These are phyloP conservation scores for Trypanosoma lewisi DNA, from an alignment of 208 protist species.

Conservation along the genomic window DNA sequence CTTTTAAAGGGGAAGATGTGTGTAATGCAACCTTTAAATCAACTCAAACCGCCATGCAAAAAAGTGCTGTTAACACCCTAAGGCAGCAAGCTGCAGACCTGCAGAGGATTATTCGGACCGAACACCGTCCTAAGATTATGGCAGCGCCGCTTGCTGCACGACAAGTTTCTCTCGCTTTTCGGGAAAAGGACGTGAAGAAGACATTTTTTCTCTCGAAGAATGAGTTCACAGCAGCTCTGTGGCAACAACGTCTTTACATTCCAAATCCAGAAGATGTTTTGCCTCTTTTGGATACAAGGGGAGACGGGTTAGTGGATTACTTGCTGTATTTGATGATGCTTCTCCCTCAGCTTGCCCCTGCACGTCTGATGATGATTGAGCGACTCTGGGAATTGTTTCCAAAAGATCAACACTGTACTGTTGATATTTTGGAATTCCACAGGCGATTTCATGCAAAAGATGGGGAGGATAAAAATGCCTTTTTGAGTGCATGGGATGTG, in stretches of 20 bases:
- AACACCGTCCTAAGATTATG: conserved; percentile 49
- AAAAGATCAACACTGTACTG: conserved; percentile 43
- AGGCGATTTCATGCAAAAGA: conserved; percentile 46
- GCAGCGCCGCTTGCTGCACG: conserved; percentile 31
- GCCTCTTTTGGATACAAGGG: conserved; percentile 60
- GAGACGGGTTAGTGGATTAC: conserved; percentile 70
- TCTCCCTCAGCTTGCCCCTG: conserved; percentile 43
- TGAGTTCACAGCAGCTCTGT: conserved; percentile 52
- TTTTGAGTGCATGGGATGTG: conserved; percentile 82
- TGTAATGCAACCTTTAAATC: conserved; percentile 32
- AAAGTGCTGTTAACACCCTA: conserved; percentile 35
- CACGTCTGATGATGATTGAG: conserved; percentile 70
- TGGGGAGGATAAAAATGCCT: conserved; percentile 64
- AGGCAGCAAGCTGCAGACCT: conserved; percentile 40
- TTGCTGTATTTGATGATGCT: conserved; percentile 64
- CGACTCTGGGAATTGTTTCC: conserved; percentile 72
- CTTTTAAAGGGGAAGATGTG: conserved; percentile 11
- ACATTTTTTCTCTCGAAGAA: conserved; percentile 46
- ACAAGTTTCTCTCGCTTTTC: conserved; percentile 39
- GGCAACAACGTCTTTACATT: conserved; percentile 68
- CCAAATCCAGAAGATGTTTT: conserved; percentile 37
- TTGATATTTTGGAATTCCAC: conserved; percentile 69
- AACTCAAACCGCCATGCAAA: conserved; percentile 42
- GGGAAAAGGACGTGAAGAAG: conserved; percentile 23
- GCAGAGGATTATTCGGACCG: conserved; percentile 30